Evolutionary conservation across 129 eudicot species (phyloP).

Genomic region (Flaveria sonorensis): DNA sequence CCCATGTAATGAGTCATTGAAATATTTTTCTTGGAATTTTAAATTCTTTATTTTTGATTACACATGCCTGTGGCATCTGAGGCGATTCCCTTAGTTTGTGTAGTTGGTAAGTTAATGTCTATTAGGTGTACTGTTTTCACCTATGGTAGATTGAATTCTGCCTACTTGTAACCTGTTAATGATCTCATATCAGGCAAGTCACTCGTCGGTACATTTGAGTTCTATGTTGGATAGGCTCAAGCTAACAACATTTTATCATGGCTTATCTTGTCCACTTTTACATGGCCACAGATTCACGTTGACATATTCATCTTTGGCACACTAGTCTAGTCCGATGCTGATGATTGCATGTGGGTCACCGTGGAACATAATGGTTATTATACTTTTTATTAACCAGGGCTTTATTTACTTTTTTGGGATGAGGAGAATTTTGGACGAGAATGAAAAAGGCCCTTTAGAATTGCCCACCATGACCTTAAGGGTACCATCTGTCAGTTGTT

Average conservation of each 20-base stretch:
- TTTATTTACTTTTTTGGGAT: neutral
- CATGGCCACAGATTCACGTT: neutral
- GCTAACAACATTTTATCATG: neutral
- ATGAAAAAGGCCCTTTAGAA: neutral
- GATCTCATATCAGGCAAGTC: conserved; percentile 3
- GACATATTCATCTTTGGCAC: neutral
- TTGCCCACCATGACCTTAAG: neutral
- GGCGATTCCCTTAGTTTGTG: neutral
- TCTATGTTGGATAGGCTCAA: conserved; percentile 2
- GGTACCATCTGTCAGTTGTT: neutral
- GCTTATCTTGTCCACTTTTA: neutral
- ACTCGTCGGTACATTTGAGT: neutral
- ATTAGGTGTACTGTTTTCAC: neutral
- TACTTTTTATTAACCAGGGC: neutral
- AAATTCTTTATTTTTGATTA: neutral
- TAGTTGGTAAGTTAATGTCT: too few species aligned
- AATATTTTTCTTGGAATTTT: neutral
- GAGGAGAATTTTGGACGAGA: neutral
- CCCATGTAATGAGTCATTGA: neutral
- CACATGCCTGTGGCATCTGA: neutral
- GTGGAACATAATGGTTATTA: neutral
- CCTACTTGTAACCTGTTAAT: neutral
- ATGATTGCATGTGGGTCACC: neutral
- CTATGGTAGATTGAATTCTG: neutral
- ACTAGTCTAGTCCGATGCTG: neutral